Evolutionary conservation across 768 basidiomycete species (phyloP).

Genomic region (Calocera viscosa): DNA sequence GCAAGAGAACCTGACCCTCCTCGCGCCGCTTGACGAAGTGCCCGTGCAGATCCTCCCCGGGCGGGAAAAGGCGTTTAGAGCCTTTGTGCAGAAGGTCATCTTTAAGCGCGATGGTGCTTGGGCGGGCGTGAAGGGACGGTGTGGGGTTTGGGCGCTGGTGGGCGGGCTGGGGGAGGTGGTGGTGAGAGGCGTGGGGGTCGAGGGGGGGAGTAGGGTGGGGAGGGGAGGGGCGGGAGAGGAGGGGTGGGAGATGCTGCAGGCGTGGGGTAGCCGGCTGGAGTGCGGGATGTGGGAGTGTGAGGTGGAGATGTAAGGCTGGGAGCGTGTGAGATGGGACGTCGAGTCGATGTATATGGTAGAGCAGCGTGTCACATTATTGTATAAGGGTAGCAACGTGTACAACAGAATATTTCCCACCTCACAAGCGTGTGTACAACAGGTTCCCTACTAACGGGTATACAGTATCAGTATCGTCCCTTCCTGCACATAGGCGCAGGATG

Average conservation of each 20-base stretch:
- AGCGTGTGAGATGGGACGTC: background rate
- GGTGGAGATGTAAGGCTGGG: no score
- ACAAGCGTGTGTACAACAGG: background rate
- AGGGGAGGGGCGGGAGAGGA: background rate
- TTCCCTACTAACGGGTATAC: no score
- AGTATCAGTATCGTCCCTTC: no score
- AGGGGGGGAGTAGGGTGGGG: background rate
- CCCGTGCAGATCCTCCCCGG: constrained; percentile 69
- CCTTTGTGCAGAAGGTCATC: constrained; percentile 61
- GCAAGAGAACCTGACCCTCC: constrained; percentile 35
- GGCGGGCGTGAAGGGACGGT: background rate
- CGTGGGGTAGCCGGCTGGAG: background rate
- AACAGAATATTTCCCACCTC: background rate
- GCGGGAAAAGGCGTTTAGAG: constrained; percentile 59
- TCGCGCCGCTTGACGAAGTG: constrained; percentile 56
- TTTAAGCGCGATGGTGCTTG: background rate
- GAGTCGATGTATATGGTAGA: background rate
- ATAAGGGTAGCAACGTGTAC: background rate
- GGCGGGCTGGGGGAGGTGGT: background rate
- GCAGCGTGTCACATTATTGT: background rate
- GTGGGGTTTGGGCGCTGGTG: background rate
- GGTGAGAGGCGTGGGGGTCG: background rate
- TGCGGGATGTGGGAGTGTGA: background rate
- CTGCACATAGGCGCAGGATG: background rate
- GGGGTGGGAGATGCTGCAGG: background rate